Base-by-base conservation (phyloP, 2,329 filamentous ascomycete genomes). In the Fusarium irregulare region DNA sequence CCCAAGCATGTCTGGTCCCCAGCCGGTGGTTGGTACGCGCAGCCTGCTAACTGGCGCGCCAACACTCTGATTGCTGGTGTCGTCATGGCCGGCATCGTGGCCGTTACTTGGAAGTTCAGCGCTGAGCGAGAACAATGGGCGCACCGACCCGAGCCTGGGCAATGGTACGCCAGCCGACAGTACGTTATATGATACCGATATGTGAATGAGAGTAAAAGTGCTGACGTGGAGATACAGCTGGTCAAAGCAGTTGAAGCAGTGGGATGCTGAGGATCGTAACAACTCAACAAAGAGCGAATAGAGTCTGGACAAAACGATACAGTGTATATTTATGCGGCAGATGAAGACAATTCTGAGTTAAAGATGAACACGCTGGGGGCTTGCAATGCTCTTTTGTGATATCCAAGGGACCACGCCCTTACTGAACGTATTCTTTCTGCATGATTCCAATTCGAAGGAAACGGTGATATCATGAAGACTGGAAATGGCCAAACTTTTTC, bases 1-100 rank as follows among this genome's bases (percentile, higher is more conserved):
- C 94, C 94, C 81, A 98, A 97, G 87, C 95, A 99, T 87, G 93
- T 99, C 87, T 99, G 96, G 96, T 98, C 96, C 78, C 96, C 96
- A 68, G 87, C 95, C 72, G 96, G 96, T 87, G 96, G 96, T 83
- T 99, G 96, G 96, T 99, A 99, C 83, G 85, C 91, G 57, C 95
- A 97, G 81, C 96, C 96, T 56, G 86, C 88, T 74, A 99, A 99
- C 87, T 99, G 96, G 96, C 96, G 92, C 81, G 84, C 85, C 77
- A 99, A 99, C 86, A 99, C 96, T 7, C 86, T 91, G 58, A 85
- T 96, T 73, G 89, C 94, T 78, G 88, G 88, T 64, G 87, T 84
- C 49, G 87, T 91, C 59, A 84, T 96, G 54, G 72, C 91, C 72
- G 90, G 92, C 69, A 86, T 97, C 72, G 85, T 87, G 62, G 90